Evolutionary conservation across 768 basidiomycete genomes (phyloP).

Genomic region (Collybiopsis luxurians): DNA sequence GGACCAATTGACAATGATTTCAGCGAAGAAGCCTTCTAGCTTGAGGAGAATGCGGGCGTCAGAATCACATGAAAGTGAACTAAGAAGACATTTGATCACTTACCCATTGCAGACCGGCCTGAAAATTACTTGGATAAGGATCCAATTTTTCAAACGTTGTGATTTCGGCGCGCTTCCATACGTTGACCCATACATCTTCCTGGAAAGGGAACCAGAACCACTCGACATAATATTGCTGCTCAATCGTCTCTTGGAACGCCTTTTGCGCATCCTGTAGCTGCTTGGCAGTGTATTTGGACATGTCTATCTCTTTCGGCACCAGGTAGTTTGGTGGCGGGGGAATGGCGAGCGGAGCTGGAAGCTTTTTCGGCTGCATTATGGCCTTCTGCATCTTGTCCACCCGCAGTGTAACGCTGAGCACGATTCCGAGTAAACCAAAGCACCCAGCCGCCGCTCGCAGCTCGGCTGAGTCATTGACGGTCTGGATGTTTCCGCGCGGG

Average conservation of each 20-base stretch:
- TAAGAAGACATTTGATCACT: not conserved
- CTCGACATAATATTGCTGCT: slow-evolving; percentile 24
- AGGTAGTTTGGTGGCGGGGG: slow-evolving; percentile 22
- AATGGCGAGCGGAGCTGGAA: slow-evolving; percentile 18
- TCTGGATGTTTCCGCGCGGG: slow-evolving; percentile 17
- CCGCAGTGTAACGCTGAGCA: slow-evolving; percentile 22
- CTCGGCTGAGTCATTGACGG: slow-evolving; percentile 17
- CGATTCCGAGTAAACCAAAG: slow-evolving; percentile 25
- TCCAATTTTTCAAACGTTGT: not conserved
- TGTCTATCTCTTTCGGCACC: slow-evolving; percentile 18
- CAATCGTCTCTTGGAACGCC: slow-evolving; percentile 18
- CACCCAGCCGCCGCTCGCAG: slow-evolving; percentile 23
- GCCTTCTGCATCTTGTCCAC: slow-evolving; percentile 22
- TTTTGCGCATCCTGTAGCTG: slow-evolving; percentile 15
- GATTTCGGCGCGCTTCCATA: slow-evolving; percentile 14
- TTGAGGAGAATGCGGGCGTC: not conserved
- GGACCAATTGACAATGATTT: not conserved
- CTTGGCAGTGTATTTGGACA: slow-evolving; percentile 14
- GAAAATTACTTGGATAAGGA: slow-evolving; percentile 10
- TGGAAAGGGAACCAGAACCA: slow-evolving; percentile 30
- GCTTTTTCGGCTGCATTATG: slow-evolving; percentile 20
- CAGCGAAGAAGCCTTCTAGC: not conserved
- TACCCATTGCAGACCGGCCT: slow-evolving; percentile 4
- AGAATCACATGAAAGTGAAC: not conserved
- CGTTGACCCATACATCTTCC: slow-evolving; percentile 22